A percentile compares a stretch with the other conserved stretches of the same genome.
phyloP scores from a whole-genome alignment of 2,329 filamentous ascomycete species.

The Aspergillus candidus region DNA sequence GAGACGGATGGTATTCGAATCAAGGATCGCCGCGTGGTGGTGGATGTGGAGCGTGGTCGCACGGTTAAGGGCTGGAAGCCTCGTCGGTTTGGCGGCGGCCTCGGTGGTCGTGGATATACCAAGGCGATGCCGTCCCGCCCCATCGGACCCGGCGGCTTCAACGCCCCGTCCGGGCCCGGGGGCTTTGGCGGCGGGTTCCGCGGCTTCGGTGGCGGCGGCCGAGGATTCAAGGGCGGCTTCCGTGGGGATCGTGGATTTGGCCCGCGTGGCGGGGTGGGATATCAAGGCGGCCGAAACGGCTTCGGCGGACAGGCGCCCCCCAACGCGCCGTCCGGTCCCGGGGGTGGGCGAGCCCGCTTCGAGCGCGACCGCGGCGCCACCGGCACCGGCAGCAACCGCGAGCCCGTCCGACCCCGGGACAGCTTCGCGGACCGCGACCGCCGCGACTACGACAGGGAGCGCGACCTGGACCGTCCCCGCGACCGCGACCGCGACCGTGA shows the following conservation, averaged over 20 bases:
- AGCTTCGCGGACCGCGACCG: conserved; percentile 47
- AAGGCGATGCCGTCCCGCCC: conserved; percentile 70
- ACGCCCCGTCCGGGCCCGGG: conserved; percentile 51
- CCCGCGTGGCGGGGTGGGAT: conserved; percentile 48
- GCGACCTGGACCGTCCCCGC: conserved; percentile 50
- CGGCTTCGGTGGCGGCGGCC: conserved; percentile 48
- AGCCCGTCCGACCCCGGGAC: conserved; percentile 68
- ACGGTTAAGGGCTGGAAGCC: conserved; percentile 93
- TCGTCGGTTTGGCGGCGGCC: conserved; percentile 80
- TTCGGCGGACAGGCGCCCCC: conserved; percentile 45
- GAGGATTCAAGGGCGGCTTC: conserved; percentile 48
- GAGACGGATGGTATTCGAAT: conserved; percentile 83
- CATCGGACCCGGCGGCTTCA: conserved; percentile 55
- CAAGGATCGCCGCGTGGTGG: conserved; percentile 83
- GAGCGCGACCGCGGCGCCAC: conserved; percentile 54
- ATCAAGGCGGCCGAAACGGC: conserved; percentile 52
- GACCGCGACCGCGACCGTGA: conserved; percentile 59
- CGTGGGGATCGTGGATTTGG: conserved; percentile 49
- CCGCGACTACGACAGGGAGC: conserved; percentile 38
- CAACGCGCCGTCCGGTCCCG: conserved; percentile 49
- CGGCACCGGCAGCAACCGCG: conserved; percentile 75
- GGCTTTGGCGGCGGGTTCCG: conserved; percentile 52
- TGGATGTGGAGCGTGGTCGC: conserved; percentile 92
- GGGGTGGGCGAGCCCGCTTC: conserved; percentile 48
- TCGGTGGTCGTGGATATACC: conserved; percentile 89